These are phyloP conservation scores for Pythium diclinum DNA, from an alignment of 352 stramenopile species.

Conservation along the genomic window DNA sequence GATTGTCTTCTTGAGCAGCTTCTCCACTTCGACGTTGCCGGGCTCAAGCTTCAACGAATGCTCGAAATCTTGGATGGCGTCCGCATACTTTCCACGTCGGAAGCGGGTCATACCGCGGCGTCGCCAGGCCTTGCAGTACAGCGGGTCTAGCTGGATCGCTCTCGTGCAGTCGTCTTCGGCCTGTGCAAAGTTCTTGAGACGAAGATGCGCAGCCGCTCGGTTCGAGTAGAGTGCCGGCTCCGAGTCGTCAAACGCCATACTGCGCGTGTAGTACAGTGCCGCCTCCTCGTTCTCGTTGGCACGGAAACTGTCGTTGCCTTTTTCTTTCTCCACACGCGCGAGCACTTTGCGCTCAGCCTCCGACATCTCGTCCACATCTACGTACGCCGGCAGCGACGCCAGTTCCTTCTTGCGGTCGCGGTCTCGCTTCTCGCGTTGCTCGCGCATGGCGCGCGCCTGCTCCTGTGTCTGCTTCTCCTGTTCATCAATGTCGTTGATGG, in stretches of 20 bases:
- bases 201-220: constrained; percentile 77
- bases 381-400: constrained; percentile 50
- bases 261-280: constrained; percentile 87
- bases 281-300: constrained; percentile 83
- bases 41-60: constrained; percentile 62
- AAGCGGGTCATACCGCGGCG: constrained; percentile 88
- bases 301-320: constrained; percentile 93
- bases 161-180: constrained; percentile 85
- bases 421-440: constrained; percentile 37
- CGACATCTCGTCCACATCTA: constrained; percentile 56
- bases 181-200: constrained; percentile 77
- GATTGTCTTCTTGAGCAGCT: constrained; percentile 71
- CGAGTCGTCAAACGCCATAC: constrained; percentile 74
- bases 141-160: constrained; percentile 73
- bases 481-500: constrained; percentile 70
- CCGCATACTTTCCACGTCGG: constrained; percentile 78
- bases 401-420: constrained; percentile 52
- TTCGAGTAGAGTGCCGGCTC: constrained; percentile 86
- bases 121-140: constrained; percentile 85
- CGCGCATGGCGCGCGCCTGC: constrained; percentile 33
- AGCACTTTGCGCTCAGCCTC: constrained; percentile 49
- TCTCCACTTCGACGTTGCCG: constrained; percentile 65
- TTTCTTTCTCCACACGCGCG: constrained; percentile 86
- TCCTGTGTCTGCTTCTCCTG: constrained; percentile 40
- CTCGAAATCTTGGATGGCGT: constrained; percentile 83